phyloP scores from a whole-genome alignment of 768 basidiomycete species.

The Naganishia onofrii region DNA sequence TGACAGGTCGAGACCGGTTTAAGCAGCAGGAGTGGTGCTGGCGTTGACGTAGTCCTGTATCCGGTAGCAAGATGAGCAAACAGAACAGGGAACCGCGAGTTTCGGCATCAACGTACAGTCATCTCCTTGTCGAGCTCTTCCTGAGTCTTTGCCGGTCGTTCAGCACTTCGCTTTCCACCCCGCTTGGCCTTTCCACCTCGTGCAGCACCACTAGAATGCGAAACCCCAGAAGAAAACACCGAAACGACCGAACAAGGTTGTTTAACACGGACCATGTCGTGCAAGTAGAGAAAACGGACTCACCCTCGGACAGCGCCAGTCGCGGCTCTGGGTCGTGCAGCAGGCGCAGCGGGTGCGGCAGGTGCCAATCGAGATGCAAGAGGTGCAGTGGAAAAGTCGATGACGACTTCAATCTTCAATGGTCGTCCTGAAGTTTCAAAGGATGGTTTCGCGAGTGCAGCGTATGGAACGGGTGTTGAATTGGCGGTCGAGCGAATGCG shows the following conservation, averaged over 20 bases:
- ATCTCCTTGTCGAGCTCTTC: constrained; percentile 97
- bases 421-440: constrained; percentile 67
- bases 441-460: background rate
- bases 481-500: background rate
- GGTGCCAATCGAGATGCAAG: constrained; percentile 84
- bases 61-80: background rate
- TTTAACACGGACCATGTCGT: too few species aligned
- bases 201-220: constrained; percentile 32
- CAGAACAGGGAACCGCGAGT: background rate
- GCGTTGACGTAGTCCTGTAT: constrained; percentile 23
- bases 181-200: constrained; percentile 40
- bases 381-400: constrained; percentile 73
- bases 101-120: constrained; percentile 65
- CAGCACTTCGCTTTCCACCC: constrained; percentile 57
- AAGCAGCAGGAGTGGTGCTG: constrained; percentile 15
- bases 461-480: background rate
- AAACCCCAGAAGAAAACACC: background rate
- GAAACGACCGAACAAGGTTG: background rate
- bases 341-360: constrained; percentile 53
- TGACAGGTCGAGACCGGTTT: background rate
- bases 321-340: constrained; percentile 36
- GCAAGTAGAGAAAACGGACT: background rate
- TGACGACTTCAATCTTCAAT: constrained; percentile 97
- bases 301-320: constrained; percentile 34
- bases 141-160: constrained; percentile 71